These are phyloP conservation scores for Canavalia ensiformis DNA, from an alignment of 306 rosid species.

Conservation along the genomic window DNA sequence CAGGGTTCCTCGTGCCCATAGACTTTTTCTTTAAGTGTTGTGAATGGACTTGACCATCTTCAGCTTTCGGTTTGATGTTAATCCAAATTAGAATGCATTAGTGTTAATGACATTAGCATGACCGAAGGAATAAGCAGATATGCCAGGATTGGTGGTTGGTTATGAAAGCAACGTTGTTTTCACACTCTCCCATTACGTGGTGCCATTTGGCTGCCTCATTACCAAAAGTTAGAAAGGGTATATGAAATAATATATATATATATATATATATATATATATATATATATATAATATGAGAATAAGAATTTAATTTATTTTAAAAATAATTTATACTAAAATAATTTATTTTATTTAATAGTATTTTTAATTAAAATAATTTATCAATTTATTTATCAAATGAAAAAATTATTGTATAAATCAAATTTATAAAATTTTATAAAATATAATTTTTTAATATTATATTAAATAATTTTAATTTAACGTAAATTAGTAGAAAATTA, in stretches of 20 bases:
- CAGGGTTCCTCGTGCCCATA: conserved; percentile 9
- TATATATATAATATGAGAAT: no score
- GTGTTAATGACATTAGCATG: conserved; percentile 53
- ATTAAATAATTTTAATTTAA: no score
- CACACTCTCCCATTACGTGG: background rate
- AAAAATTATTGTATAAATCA: no score
- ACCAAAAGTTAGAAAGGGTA: conserved; percentile 28
- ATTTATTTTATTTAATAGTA: no score
- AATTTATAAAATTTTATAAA: no score
- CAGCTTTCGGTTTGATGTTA: conserved; percentile 4
- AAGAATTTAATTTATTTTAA: no score
- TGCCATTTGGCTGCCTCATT: conserved; percentile 23
- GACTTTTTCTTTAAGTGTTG: background rate
- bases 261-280: no score
- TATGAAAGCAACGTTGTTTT: background rate
- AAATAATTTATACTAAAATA: no score
- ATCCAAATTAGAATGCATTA: background rate
- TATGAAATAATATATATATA: background rate
- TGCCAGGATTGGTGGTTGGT: conserved; percentile 19
- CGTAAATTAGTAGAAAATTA: no score
- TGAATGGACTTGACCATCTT: conserved; percentile 11
- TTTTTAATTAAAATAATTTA: no score
- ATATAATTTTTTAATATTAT: no score
- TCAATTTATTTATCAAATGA: no score
- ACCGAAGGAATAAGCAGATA: conserved; percentile 39